Evolutionary conservation across 129 eudicot genomes (phyloP).

Genomic region (Lactuca sativa): DNA sequence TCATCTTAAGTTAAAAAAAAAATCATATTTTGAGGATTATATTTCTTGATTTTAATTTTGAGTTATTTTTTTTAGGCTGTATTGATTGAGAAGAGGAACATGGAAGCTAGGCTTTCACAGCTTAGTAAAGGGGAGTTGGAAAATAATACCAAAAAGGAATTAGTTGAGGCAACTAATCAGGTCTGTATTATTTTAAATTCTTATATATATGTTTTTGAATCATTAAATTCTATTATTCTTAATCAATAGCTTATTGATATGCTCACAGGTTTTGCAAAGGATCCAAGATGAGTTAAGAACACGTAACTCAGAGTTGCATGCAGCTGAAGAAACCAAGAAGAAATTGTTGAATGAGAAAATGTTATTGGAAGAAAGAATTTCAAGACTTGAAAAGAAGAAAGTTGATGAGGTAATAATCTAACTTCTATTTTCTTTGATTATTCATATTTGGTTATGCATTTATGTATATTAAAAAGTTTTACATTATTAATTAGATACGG

Average conservation of each 20-base stretch:
- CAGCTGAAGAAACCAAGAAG: slow-evolving; percentile 75
- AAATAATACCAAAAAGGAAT: slow-evolving; percentile 67
- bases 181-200: slow-evolving; percentile 24
- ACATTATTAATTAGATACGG: slow-evolving; percentile 43
- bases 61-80: slow-evolving; percentile 46
- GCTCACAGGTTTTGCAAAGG: slow-evolving; percentile 57
- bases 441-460: background rate
- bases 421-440: background rate
- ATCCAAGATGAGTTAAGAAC: slow-evolving; percentile 81
- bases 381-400: slow-evolving; percentile 66
- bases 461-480: slow-evolving; percentile 1
- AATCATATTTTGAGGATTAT: background rate
- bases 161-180: slow-evolving; percentile 83
- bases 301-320: slow-evolving; percentile 74
- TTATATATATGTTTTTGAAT: too few relatives aligned
- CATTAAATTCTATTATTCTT: background rate
- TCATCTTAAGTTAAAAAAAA: background rate
- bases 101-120: slow-evolving; percentile 67
- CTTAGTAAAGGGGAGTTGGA: slow-evolving; percentile 70
- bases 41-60: background rate
- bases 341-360: slow-evolving; percentile 65
- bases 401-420: slow-evolving; percentile 54
- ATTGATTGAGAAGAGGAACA: slow-evolving; percentile 56
- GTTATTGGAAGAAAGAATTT: slow-evolving; percentile 70
- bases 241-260: slow-evolving; percentile 12